A percentile compares a stretch with the other conserved stretches of the same genome.
Conservation (phyloP, 169 alveolate genomes). For the Cryptosporidium ubiquitum region DNA sequence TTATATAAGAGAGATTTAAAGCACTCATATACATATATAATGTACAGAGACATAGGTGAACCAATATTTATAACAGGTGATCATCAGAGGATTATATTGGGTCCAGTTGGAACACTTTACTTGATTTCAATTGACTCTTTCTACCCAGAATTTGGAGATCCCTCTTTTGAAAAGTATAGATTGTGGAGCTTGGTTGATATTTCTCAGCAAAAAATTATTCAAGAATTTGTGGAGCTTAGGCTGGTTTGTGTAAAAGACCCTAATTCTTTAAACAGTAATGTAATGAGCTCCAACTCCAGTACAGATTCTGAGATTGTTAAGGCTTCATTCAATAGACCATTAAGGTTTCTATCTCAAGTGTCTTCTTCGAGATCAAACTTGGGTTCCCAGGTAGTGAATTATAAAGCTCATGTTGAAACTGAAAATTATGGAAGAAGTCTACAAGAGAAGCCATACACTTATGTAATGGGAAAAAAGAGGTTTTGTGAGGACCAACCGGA, state of each 20-base stretch:
- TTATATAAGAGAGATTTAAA: conserved; percentile 29
- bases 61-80: conserved; percentile 59
- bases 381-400: not conserved
- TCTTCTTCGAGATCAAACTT: not conserved
- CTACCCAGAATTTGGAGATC: conserved; percentile 47
- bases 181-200: conserved; percentile 56
- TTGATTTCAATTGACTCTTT: conserved; percentile 46
- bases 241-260: conserved; percentile 28
- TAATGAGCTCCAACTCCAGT: not conserved
- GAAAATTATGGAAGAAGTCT: not conserved
- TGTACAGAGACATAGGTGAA: conserved; percentile 65
- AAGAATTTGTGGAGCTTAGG: conserved; percentile 40
- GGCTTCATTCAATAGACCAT: not conserved
- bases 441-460: conserved; percentile 18
- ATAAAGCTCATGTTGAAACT: not conserved
- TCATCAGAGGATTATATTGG: conserved; percentile 52
- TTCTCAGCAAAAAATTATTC: conserved; percentile 24
- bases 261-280: not conserved
- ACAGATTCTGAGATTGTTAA: not conserved
- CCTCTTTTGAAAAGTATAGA: conserved; percentile 27
- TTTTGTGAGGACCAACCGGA: conserved; percentile 61
- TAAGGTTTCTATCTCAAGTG: conserved; percentile 30
- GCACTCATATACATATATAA: conserved; percentile 50
- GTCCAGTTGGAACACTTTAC: conserved; percentile 62
- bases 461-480: conserved; percentile 49